Evolutionary conservation across 768 basidiomycete genomes (phyloP).

Genomic region (Lactarius psammicola): DNA sequence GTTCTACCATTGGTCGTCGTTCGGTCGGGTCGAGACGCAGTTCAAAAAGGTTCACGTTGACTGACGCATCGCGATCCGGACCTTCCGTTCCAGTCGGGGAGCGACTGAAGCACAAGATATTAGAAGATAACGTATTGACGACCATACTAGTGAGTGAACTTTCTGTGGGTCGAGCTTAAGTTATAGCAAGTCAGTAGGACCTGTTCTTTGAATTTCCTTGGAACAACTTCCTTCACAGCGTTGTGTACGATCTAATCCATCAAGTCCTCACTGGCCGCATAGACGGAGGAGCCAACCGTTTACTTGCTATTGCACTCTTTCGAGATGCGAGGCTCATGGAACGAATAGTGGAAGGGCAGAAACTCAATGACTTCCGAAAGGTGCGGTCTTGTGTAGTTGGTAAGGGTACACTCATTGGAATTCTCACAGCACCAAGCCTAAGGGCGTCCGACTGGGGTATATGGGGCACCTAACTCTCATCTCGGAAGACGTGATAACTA

Average conservation of each 20-base stretch:
- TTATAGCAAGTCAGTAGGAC: slow-evolving; percentile 50
- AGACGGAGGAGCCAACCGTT: slow-evolving; percentile 79
- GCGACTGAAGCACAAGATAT: slow-evolving; percentile 71
- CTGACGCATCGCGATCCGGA: slow-evolving; percentile 38
- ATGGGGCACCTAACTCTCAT: slow-evolving; percentile 98
- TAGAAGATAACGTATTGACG: slow-evolving; percentile 69
- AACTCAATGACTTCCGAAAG: slow-evolving; percentile 71
- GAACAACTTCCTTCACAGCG: slow-evolving; percentile 97
- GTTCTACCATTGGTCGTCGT: slow-evolving; percentile 31
- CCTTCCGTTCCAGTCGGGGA: slow-evolving; percentile 64
- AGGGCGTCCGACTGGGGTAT: slow-evolving; percentile 82
- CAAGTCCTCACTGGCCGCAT: slow-evolving; percentile 90
- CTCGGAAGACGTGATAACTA: slow-evolving; percentile 89
- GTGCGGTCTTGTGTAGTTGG: slow-evolving; percentile 41
- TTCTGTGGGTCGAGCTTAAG: slow-evolving; percentile 3
- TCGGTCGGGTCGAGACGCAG: slow-evolving; percentile 54
- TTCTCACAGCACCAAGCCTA: slow-evolving; percentile 57
- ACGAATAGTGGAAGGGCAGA: slow-evolving; percentile 84
- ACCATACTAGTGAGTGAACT: slow-evolving; percentile 69
- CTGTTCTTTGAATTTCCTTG: slow-evolving; percentile 95
- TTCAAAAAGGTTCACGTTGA: slow-evolving; percentile 46
- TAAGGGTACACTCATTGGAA: slow-evolving; percentile 7
- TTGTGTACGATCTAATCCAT: slow-evolving; percentile 94
- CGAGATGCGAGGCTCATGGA: slow-evolving; percentile 81
- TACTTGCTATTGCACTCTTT: slow-evolving; percentile 81